Base-by-base conservation (phyloP, 352 stramenopile genomes). In the Phytophthora europaea region DNA sequence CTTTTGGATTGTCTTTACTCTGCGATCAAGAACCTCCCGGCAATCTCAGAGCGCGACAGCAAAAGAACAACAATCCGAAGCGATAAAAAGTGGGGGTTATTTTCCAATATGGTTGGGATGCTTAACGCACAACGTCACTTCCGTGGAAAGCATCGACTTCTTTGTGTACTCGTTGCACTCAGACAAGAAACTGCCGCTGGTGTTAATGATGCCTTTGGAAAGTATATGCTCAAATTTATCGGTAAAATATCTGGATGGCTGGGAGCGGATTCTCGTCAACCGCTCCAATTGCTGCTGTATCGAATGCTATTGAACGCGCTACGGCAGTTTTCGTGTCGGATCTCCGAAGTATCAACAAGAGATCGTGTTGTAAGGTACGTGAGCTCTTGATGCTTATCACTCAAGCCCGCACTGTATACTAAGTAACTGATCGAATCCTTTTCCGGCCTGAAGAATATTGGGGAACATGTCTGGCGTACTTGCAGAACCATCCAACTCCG, bases 251-350 rank as follows among this genome's bases (percentile, higher is more conserved):
- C 20, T 34, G 48, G 47, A 26, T 61, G 56, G 48, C 22, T 71
- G 56, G 28, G 20, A 20, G 47, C 51, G 23, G 22, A 28, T 58
- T 48, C 38, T 54, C 56, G 47, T n/a, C 34, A 65, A 10, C 56
- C 48, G 5, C 22, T 48, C 15, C 47, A 31, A 15, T 31, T 61
- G 28, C 26, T 38, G 38, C 12, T 31, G 1, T 72, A 55, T 38
- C 65, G 34, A 4, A 43, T 72, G 43, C 6, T 72, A 56, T 2
- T 72, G 40, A 45, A 16, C 48, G 65, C 65, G n/a, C 13, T 57
- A 50, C 20, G 8, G 45, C 45, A 55, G 31, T 10, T 28, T 38
- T 23, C 57, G 3, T 3, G n/a, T n/a, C 56, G 6, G 38, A 59
- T 65, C 28, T 20, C 26, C 4, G 31, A 15, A 15, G 47, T 4